Evolutionary conservation across 169 alveolate genomes (phyloP).

Genomic region (Cryptosporidium ubiquitum): DNA sequence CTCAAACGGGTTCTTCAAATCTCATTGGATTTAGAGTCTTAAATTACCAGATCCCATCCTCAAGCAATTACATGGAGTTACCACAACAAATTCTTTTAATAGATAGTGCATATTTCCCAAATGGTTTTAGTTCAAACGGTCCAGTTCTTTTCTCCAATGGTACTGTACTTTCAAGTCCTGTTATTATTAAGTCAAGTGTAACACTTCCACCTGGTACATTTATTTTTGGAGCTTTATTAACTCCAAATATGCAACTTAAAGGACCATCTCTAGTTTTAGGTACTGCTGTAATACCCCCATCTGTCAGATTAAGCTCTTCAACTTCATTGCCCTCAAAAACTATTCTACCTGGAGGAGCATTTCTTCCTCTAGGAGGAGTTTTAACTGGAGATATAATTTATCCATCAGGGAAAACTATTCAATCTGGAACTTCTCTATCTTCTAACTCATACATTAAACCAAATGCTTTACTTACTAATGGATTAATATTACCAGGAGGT

Average conservation of each 20-base stretch:
- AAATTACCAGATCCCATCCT: constrained; percentile 48
- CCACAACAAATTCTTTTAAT: constrained; percentile 68
- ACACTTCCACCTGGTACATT: constrained; percentile 67
- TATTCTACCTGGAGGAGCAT: constrained; percentile 72
- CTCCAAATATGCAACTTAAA: constrained; percentile 21
- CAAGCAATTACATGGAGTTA: constrained; percentile 47
- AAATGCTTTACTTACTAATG: constrained; percentile 55
- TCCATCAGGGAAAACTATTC: constrained; percentile 65
- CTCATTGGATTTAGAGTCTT: constrained; percentile 49
- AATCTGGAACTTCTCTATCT: constrained; percentile 46
- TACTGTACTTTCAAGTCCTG: constrained; percentile 54
- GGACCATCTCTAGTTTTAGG: constrained; percentile 55
- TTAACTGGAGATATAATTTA: constrained; percentile 50
- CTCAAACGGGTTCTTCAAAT: not conserved
- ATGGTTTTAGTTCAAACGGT: constrained; percentile 58
- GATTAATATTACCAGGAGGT: constrained; percentile 62
- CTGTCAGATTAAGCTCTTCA: constrained; percentile 57
- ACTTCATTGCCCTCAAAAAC: constrained; percentile 60
- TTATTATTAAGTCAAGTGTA: constrained; percentile 5
- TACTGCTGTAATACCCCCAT: constrained; percentile 62
- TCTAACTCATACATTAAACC: constrained; percentile 66
- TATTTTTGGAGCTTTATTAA: constrained; percentile 43
- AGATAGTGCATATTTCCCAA: constrained; percentile 42
- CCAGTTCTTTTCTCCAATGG: constrained; percentile 70
- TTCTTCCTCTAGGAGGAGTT: constrained; percentile 63